Percentiles rank a stretch among this genome's conserved stretches.
phyloP scores from a whole-genome alignment of 768 basidiomycete species.

The Leccinellum luteum region DNA sequence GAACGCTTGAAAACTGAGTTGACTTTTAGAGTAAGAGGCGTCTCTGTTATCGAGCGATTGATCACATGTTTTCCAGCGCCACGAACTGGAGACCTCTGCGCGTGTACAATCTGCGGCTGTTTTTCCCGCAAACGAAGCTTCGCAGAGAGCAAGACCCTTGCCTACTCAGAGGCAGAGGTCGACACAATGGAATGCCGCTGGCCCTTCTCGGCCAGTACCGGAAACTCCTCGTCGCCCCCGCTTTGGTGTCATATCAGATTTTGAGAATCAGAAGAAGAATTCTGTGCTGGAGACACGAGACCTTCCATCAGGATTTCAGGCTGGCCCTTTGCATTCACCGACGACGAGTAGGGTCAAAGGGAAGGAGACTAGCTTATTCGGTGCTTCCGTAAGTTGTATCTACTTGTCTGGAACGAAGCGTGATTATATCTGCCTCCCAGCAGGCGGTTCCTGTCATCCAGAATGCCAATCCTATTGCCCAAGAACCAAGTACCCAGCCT shows the following conservation, averaged over 20 bases:
- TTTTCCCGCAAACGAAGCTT: slow-evolving; percentile 44
- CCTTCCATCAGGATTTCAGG: slow-evolving; percentile 28
- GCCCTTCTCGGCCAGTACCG: slow-evolving; percentile 28
- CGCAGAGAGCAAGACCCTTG: slow-evolving; percentile 39
- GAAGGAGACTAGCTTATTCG: slow-evolving; percentile 10
- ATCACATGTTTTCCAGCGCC: slow-evolving; percentile 47
- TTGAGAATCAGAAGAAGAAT: slow-evolving; percentile 20
- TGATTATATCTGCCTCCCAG: not conserved
- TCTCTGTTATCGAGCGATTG: slow-evolving; percentile 9
- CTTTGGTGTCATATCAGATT: slow-evolving; percentile 29
- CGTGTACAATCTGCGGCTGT: slow-evolving; percentile 48
- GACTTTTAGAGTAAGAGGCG: slow-evolving; percentile 57
- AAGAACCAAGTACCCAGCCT: slow-evolving; percentile 3
- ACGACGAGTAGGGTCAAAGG: slow-evolving; percentile 12
- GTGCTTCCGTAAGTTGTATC: slow-evolving; percentile 6
- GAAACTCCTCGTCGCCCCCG: slow-evolving; percentile 41
- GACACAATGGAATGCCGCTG: slow-evolving; percentile 26
- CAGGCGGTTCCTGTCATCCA: slow-evolving; percentile 18
- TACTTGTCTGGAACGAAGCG: not conserved
- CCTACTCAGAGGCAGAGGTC: slow-evolving; percentile 41
- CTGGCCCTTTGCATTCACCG: slow-evolving; percentile 20
- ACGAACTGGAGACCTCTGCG: slow-evolving; percentile 57
- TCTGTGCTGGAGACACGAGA: slow-evolving; percentile 14
- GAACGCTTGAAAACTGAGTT: slow-evolving; percentile 69
- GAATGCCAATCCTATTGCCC: slow-evolving; percentile 22